Evolutionary conservation across 2,329 filamentous ascomycete genomes (phyloP).

Genomic region (Arthrinium phaeospermum): DNA sequence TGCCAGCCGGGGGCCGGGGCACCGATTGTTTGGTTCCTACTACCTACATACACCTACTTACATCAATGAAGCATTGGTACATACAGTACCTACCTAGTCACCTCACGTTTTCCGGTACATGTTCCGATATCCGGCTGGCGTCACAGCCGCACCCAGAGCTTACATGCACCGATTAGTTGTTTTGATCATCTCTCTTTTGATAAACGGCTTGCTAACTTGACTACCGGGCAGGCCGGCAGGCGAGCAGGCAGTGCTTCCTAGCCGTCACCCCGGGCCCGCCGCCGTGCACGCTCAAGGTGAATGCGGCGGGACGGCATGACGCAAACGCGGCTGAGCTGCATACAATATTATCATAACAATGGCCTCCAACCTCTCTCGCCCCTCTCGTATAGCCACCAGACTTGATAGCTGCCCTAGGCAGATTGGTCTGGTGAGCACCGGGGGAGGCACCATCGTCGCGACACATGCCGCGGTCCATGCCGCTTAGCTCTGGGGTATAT

Average conservation of each 20-base stretch:
- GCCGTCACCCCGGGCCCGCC: background rate
- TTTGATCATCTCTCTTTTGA: background rate
- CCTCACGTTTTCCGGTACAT: too few relatives aligned
- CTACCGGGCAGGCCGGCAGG: background rate
- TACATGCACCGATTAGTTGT: background rate
- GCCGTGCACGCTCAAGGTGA: background rate
- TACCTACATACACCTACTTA: too few relatives aligned
- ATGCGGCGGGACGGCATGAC: background rate
- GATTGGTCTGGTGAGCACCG: background rate
- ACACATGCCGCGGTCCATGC: background rate
- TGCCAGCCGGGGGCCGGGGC: background rate
- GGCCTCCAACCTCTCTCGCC: background rate
- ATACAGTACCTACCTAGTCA: background rate
- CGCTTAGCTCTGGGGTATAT: background rate
- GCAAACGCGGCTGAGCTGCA: background rate
- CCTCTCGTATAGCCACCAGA: background rate
- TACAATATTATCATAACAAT: background rate
- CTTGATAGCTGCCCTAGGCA: background rate
- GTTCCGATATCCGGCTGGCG: background rate
- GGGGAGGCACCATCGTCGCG: background rate
- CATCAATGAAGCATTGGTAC: too few relatives aligned
- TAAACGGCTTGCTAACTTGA: background rate
- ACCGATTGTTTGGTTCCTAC: background rate
- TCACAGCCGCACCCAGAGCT: background rate
- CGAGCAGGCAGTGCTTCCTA: background rate